phyloP scores from a whole-genome alignment of 805 yeast genomes.

The Starmerella etchellsii region DNA sequence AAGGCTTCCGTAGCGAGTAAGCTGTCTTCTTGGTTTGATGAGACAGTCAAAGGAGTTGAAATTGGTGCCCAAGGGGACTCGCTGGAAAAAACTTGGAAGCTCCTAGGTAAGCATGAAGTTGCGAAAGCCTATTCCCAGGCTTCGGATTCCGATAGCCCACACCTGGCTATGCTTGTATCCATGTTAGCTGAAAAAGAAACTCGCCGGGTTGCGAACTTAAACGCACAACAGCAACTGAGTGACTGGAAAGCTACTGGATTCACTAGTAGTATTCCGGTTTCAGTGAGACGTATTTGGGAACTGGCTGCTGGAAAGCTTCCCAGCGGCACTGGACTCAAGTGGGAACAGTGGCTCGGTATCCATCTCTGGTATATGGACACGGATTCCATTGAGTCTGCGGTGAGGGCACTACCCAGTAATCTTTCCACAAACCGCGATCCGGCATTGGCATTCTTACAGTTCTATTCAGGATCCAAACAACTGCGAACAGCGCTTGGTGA shows the following conservation, averaged over 20 bases:
- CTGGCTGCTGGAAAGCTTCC: conserved; percentile 36
- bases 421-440: conserved; percentile 1
- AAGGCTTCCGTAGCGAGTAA: conserved; percentile 7
- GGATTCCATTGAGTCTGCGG: conserved; percentile 5
- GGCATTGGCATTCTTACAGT: conserved; percentile 17
- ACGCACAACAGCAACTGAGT: conserved; percentile 50
- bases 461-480: conserved; percentile 6
- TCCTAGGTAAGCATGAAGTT: conserved; percentile 39
- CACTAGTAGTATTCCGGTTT: conserved; percentile 37
- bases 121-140: conserved; percentile 52
- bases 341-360: conserved; percentile 53
- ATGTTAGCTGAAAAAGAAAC: conserved; percentile 46
- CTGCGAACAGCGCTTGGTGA: conserved; percentile 10
- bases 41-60: conserved; percentile 27
- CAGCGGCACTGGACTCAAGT: conserved; percentile 34
- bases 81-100: conserved; percentile 40
- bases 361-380: conserved; percentile 37
- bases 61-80: conserved; percentile 7
- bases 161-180: conserved; percentile 57
- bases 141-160: conserved; percentile 46
- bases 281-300: conserved; percentile 47
- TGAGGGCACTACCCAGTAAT: conserved; percentile 3
- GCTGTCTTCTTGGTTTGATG: conserved; percentile 29
- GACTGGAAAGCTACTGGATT: conserved; percentile 46
- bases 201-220: conserved; percentile 29